Base-by-base conservation (phyloP, 345 rosid species). In the Laguncularia racemosa region DNA sequence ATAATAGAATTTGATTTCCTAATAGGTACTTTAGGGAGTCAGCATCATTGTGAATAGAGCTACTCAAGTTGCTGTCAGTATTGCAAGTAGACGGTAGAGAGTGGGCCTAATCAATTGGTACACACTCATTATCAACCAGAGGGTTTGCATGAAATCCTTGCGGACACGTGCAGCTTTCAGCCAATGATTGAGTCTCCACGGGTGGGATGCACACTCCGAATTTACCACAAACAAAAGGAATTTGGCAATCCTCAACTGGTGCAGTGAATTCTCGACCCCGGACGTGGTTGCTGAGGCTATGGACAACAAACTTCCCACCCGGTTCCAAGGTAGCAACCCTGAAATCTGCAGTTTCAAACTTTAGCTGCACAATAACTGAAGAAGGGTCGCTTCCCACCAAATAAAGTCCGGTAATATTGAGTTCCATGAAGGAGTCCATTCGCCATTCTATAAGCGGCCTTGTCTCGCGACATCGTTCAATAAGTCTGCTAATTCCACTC, bases 381-480 rank as follows among this genome's bases (percentile, higher is more conserved):
- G 87, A 76, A 60, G 92, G 89, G 65, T 86, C 88, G 14, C 50
- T 48, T 50, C 89, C 83, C 51, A 82, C 66, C 50, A 91, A 71
- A 71, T 65, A 77, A 44, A 88, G 62, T 28, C 95, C 96, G 1
- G 85, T 76, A 53, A 66, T 48, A 52, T 86, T 86, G 15, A 88
- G 44, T 43, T 67, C 74, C 84, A 91, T 65, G 64, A 70, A 86
- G 12, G 86, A 85, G 23, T 76, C 63, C 55, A 56, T 72, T 74
- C 1, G 84, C 73, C 68, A 73, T 63, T 46, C 59, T 64, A 58
- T 67, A 66, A 51, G 85, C 92, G 48, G 13, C 50, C 16, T 76
- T 57, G 6, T 75, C 83, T 92, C 86, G 86, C 19, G 80, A 82
- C 57, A 91, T 54, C 70, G 74, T 78, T 95, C 95, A 91, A 67